A percentile compares a stretch with the other conserved stretches of the same genome.
Conservation (phyloP, 2,329 filamentous ascomycete genomes). For the Ophiostoma sp. region DNA sequence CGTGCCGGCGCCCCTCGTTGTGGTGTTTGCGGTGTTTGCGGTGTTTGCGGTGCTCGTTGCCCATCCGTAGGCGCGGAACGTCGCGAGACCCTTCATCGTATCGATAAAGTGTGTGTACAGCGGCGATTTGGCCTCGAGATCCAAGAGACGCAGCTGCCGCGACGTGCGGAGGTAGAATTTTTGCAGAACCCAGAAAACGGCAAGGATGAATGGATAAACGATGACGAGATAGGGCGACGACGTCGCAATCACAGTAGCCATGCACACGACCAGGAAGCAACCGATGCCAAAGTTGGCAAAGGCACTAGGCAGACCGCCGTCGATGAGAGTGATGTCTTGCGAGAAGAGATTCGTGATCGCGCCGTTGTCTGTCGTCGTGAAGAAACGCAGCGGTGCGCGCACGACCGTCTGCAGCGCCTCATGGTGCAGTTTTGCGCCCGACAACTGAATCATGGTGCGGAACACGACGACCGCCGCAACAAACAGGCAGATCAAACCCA, state of each 20-base stretch:
- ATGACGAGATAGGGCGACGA: conserved; percentile 33
- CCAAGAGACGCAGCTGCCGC: conserved; percentile 53
- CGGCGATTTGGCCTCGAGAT: conserved; percentile 57
- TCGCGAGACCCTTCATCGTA: conserved; percentile 49
- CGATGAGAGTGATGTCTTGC: conserved; percentile 40
- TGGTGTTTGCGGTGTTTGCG: not conserved
- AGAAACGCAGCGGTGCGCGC: conserved; percentile 33
- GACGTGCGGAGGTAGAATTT: conserved; percentile 56
- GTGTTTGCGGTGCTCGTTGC: conserved; percentile 33
- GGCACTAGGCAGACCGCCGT: conserved; percentile 36
- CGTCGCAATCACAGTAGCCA: conserved; percentile 32
- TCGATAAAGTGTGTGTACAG: conserved; percentile 53
- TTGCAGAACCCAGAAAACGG: conserved; percentile 46
- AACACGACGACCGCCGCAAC: conserved; percentile 19
- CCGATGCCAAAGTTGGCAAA: conserved; percentile 28
- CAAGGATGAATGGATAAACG: conserved; percentile 45
- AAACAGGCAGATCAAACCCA: conserved; percentile 14
- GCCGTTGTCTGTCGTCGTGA: conserved; percentile 36
- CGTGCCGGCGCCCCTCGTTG: no score
- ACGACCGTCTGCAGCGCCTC: conserved; percentile 34
- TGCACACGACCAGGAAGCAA: conserved; percentile 28
- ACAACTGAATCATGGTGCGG: conserved; percentile 25
- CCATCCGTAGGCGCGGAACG: conserved; percentile 55
- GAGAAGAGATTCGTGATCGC: conserved; percentile 38
- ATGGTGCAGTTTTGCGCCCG: conserved; percentile 30